Percentiles rank a stretch among this genome's conserved stretches.
phyloP scores from a whole-genome alignment of 2,329 filamentous ascomycete species.

The Epichloe festucae region DNA sequence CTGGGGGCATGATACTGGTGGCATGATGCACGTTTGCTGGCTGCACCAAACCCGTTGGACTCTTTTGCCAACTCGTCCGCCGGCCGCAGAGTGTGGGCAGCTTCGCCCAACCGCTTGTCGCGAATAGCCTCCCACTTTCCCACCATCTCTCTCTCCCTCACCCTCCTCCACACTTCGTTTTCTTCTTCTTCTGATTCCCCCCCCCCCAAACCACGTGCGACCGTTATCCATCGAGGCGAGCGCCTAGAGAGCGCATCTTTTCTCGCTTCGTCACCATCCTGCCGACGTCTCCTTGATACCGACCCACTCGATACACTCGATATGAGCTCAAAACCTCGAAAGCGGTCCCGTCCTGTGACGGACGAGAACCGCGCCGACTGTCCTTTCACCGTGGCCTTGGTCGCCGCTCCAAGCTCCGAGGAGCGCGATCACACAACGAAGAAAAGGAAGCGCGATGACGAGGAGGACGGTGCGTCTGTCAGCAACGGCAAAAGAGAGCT shows the following conservation, averaged over 20 bases:
- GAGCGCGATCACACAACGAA: conserved; percentile 30
- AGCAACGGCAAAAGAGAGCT: conserved; percentile 28
- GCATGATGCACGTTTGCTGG: neutral
- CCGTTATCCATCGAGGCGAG: neutral
- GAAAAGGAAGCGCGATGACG: conserved; percentile 34
- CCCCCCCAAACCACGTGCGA: neutral
- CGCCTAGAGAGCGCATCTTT: conserved; percentile 3
- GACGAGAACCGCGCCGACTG: conserved; percentile 44
- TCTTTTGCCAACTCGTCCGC: too few species aligned
- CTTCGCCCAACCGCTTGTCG: conserved; percentile 2
- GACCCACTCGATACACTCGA: conserved; percentile 7
- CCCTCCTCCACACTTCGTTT: neutral
- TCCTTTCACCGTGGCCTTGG: conserved; percentile 32
- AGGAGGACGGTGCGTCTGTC: conserved; percentile 21
- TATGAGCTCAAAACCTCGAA: conserved; percentile 26
- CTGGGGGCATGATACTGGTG: too few species aligned
- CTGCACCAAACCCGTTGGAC: neutral
- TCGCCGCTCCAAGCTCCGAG: conserved; percentile 16
- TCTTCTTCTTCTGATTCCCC: neutral
- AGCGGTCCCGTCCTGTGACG: conserved; percentile 35
- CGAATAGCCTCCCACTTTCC: conserved; percentile 7
- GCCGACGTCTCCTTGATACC: conserved; percentile 2
- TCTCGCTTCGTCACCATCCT: neutral
- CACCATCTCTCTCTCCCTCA: conserved; percentile 1
- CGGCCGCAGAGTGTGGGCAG: neutral